Conservation (phyloP, 805 yeast genomes). For the Myxozyma kluyveri region DNA sequence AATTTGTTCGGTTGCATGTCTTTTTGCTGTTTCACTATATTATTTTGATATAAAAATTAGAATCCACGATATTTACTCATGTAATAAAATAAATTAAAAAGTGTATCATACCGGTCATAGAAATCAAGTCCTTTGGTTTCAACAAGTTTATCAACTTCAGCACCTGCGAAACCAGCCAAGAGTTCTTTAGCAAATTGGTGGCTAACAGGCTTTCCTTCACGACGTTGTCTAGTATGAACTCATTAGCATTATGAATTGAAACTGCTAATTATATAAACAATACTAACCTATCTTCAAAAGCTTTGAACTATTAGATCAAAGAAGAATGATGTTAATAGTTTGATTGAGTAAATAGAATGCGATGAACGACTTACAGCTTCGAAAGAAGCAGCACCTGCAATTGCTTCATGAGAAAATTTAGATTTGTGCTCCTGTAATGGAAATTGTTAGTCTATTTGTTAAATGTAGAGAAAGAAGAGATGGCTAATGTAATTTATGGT, state of each 20-base stretch:
- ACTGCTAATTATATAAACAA: background rate
- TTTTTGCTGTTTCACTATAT: conserved; percentile 25
- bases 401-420: conserved; percentile 35
- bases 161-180: conserved; percentile 35
- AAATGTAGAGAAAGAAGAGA: background rate
- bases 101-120: conserved; percentile 25
- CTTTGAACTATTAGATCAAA: conserved; percentile 30
- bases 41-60: background rate
- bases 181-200: conserved; percentile 36
- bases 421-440: conserved; percentile 29
- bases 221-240: conserved; percentile 29
- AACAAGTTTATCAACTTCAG: conserved; percentile 37
- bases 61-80: background rate
- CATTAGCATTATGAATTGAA: background rate
- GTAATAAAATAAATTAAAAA: background rate
- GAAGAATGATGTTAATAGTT: background rate
- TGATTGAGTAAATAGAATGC: background rate
- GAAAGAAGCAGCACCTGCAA: conserved; percentile 36
- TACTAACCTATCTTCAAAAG: conserved; percentile 32
- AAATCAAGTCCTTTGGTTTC: conserved; percentile 36
- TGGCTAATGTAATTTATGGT: too few relatives aligned
- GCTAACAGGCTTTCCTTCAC: conserved; percentile 35
- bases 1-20: conserved; percentile 32
- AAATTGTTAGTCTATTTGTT: background rate
- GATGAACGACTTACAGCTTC: conserved; percentile 24